A percentile compares a stretch with the other conserved stretches of the same genome.
phyloP scores from a whole-genome alignment of 306 rosid species.

The Vigna hirtella region DNA sequence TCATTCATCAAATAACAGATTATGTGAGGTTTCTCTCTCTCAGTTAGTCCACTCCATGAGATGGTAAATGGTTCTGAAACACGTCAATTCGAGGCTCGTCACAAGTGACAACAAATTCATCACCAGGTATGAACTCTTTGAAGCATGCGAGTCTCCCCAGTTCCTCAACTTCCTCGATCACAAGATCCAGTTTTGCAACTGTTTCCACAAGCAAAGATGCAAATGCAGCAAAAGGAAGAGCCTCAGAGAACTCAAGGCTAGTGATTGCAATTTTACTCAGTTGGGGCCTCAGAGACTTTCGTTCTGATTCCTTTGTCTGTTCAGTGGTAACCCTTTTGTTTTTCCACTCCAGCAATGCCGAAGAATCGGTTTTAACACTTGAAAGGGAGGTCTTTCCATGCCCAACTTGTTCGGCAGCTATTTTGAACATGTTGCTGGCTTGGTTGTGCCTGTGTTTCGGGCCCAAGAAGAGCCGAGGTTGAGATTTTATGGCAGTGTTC shows the following conservation, averaged over 20 bases:
- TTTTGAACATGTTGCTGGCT: constrained; percentile 65
- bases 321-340: constrained; percentile 52
- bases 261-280: constrained; percentile 84
- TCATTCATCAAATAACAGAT: constrained; percentile 54
- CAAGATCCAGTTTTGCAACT: constrained; percentile 84
- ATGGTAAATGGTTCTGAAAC: constrained; percentile 56
- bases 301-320: constrained; percentile 62
- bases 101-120: constrained; percentile 64
- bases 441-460: constrained; percentile 63
- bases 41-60: constrained; percentile 62
- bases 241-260: constrained; percentile 94
- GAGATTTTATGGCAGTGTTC: constrained; percentile 85
- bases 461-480: constrained; percentile 95
- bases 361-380: constrained; percentile 85
- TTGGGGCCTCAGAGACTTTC: constrained; percentile 75
- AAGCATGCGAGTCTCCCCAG: constrained; percentile 80
- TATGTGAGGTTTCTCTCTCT: constrained; percentile 20
- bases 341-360: constrained; percentile 80
- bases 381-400: constrained; percentile 54
- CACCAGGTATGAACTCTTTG: constrained; percentile 70
- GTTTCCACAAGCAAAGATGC: constrained; percentile 94
- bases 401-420: constrained; percentile 71
- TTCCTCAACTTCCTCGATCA: constrained; percentile 87
- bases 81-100: constrained; percentile 61
- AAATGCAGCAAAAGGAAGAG: constrained; percentile 96